phyloP scores from a whole-genome alignment of 2,329 filamentous ascomycete genomes.

The Orbilia blumenaviensis region DNA sequence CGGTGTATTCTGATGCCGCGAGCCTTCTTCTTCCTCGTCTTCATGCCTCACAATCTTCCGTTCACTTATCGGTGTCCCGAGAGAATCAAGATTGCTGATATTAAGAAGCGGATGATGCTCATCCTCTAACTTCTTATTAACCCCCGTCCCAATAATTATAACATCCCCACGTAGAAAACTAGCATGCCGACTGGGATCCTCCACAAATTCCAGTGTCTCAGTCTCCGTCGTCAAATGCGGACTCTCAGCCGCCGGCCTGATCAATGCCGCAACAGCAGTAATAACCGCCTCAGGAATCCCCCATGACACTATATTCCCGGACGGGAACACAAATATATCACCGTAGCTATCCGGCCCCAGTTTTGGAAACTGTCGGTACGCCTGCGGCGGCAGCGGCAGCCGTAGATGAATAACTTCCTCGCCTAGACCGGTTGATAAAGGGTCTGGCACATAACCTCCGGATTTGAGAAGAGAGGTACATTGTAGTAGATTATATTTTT shows the following conservation, averaged over 20 bases:
- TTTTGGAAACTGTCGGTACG: slow-evolving; percentile 56
- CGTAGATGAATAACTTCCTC: slow-evolving; percentile 72
- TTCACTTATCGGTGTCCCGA: slow-evolving; percentile 3
- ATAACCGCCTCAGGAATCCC: slow-evolving; percentile 80
- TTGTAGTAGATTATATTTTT: slow-evolving; percentile 70
- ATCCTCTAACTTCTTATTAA: slow-evolving; percentile 65
- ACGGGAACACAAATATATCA: slow-evolving; percentile 95
- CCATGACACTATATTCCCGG: slow-evolving; percentile 93
- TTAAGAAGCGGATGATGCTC: slow-evolving; percentile 28
- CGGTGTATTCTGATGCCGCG: slow-evolving; percentile 63
- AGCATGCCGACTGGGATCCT: slow-evolving; percentile 76
- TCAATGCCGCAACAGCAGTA: slow-evolving; percentile 73
- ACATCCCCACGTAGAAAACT: slow-evolving; percentile 86
- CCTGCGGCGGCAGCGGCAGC: slow-evolving; percentile 61
- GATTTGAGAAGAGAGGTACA: slow-evolving; percentile 69
- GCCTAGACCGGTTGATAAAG: slow-evolving; percentile 70
- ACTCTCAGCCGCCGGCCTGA: slow-evolving; percentile 78
- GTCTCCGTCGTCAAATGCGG: slow-evolving; percentile 78
- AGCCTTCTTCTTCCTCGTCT: slow-evolving; percentile 50
- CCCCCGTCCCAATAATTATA: slow-evolving; percentile 87
- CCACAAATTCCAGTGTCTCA: slow-evolving; percentile 87
- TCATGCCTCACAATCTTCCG: not conserved
- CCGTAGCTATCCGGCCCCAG: slow-evolving; percentile 70
- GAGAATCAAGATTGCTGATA: slow-evolving; percentile 31
- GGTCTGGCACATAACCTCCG: slow-evolving; percentile 71